These are phyloP conservation scores for Chytriomyces sp. DNA, from an alignment of 192 early-diverging fungal species.

Conservation along the genomic window DNA sequence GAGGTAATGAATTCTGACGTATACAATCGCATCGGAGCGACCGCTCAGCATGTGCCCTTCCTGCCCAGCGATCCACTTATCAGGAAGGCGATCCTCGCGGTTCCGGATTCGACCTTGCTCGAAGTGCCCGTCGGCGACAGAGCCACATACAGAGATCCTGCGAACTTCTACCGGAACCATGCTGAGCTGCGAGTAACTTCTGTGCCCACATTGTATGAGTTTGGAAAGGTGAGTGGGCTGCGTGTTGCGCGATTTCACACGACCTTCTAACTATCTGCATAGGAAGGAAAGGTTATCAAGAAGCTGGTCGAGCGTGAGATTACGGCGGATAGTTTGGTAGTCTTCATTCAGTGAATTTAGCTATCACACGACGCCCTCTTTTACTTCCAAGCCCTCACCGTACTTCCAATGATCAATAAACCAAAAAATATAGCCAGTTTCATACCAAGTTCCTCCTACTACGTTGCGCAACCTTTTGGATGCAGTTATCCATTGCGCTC, in stretches of 20 bases:
- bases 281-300: slow-evolving; percentile 28
- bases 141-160: slow-evolving; percentile 18
- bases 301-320: slow-evolving; percentile 24
- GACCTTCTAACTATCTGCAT: not conserved
- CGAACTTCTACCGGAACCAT: slow-evolving; percentile 27
- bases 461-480: too few species aligned
- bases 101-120: slow-evolving; percentile 6
- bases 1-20: not conserved
- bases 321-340: not conserved
- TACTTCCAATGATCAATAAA: too few species aligned
- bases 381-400: too few species aligned
- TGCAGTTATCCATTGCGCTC: too few species aligned
- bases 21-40: too few species aligned
- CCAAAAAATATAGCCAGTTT: too few species aligned
- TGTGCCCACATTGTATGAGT: slow-evolving; percentile 32
- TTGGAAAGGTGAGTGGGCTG: slow-evolving; percentile 21
- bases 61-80: slow-evolving; percentile 24
- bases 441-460: too few species aligned
- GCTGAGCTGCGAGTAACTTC: slow-evolving; percentile 2
- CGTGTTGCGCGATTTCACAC: not conserved
- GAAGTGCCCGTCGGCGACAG: slow-evolving; percentile 25
- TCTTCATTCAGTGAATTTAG: slow-evolving; percentile 6
- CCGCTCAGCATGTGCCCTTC: too few species aligned
- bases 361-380: too few species aligned
- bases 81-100: not conserved